Base-by-base conservation (phyloP, 2,329 filamentous ascomycete genomes). In the Colletotrichum filicis region DNA sequence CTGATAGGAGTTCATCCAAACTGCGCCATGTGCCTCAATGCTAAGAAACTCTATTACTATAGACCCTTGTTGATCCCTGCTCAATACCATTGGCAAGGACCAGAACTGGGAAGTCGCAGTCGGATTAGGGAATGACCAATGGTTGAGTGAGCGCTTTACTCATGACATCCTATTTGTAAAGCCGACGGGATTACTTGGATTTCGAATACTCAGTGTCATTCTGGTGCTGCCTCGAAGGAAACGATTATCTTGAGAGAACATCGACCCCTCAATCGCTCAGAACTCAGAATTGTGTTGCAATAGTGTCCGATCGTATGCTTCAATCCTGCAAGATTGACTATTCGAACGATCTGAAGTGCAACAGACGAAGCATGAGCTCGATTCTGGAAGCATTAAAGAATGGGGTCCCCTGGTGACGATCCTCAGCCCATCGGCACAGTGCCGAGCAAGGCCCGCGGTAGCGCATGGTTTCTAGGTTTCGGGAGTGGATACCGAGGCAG, bases 1-100 rank as follows among this genome's bases (percentile, higher is more conserved):
- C 42, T 49, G 52, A 37, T 24, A 28, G 69, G 5, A 58, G 69
- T 68, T 71, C 64, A 63, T 71, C 58, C 64, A 68, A 58, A 62
- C 24, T 62, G 37, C 64, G 52, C 49, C 49, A 67, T 35, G 56
- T 66, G 26, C 46, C 22, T 35, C 63, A 67, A 62, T 71, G 64
- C 69, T 68, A 62, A 71, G 64, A 57, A 68, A 71, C 49, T 68
- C 26, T 68, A 63, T 42, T 61, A 1, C 16, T 26, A 19, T 52
- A 22, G 28, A 68, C 30, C 64, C 57, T 32, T 26, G 62, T 32
- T 19, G 16, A 68, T 42, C 58, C 49, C 42, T 26, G 62, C n/a
- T 19, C 26, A 37, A 37, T 52, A 42, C 46, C 26, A 53, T 52
- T n/a, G 14, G 16, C 24, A 22, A 22, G n/a, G 42, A 52, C 8